Evolutionary conservation across 176 grass and related monocot genomes (phyloP), one percentile per base, ranked within the genome.

Genomic region (Avena atlantica): DNA sequence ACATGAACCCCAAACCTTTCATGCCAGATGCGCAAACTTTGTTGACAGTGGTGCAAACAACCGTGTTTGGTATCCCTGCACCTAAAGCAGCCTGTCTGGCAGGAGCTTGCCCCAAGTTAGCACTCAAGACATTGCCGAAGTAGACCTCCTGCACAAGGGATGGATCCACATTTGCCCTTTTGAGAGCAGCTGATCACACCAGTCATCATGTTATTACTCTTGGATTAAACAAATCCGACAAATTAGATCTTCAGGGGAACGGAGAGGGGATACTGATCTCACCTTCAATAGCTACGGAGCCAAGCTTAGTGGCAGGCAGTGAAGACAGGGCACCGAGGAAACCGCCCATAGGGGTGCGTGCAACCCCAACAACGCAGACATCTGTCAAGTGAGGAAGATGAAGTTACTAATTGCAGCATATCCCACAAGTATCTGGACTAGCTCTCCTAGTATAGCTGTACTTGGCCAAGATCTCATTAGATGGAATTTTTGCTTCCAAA

Each of bases 21-120:
- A 95, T 93, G 75, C 95, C 95, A 86, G 95, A 98, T 31, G 95
- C 95, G 0, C 95, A 98, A 1, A 98, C 95, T 95, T 98, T 98
- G 66, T 98, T 98, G 65, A 95, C 88, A 0, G 95, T 91, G 16
- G 86, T 89, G 78, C 93, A 98, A 78, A 98, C 93, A 24, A 98
- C 95, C 1, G 93, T 92, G 70, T 98, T 89, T 9, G 95, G 95
- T 78, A 98, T 95, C 42, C 93, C 93, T 73, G 95, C 93, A 13
- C 95, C 95, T 34, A 98, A 74, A 15, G 95, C 95, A 76, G 95
- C 95, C 48, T 98, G 95, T 29, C 95, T 90, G 36, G 95, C 95
- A 16, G 93, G 95, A 70, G 95, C 95, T 27, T 98, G 95, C 51
- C 95, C 95, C 91, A 98, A 92, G 90, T 98, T 98, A 62, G 95